Conservation (phyloP, 768 basidiomycete genomes). For the Saitozyma sp. region DNA sequence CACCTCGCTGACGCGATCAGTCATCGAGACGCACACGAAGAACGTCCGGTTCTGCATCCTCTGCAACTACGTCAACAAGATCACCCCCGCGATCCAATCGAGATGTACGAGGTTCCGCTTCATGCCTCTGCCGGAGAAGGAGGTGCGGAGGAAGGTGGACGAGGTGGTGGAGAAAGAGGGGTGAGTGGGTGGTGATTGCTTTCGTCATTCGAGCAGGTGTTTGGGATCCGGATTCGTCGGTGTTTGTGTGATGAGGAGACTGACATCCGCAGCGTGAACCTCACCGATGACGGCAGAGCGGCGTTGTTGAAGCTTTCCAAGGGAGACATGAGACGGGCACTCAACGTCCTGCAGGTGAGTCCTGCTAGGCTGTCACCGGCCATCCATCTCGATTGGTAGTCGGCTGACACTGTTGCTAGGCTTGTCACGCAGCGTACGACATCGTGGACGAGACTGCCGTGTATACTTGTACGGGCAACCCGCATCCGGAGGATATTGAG, state of each 20-base stretch:
- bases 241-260: not conserved
- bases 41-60: constrained; percentile 99
- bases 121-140: constrained; percentile 78
- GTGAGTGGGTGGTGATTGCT: constrained; percentile 56
- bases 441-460: constrained; percentile 82
- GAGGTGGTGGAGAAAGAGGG: constrained; percentile 78
- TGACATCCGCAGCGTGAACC: constrained; percentile 65
- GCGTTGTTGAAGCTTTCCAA: constrained; percentile 88
- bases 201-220: not conserved
- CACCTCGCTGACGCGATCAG: constrained; percentile 45
- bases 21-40: constrained; percentile 97
- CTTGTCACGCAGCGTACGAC: constrained; percentile 96
- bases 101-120: constrained; percentile 97
- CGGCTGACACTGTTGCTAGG: constrained; percentile 51
- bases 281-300: constrained; percentile 80
- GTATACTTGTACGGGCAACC: constrained; percentile 95
- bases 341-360: constrained; percentile 81
- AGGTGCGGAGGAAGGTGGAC: constrained; percentile 80
- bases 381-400: not conserved
- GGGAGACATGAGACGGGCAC: constrained; percentile 95
- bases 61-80: constrained; percentile 99
- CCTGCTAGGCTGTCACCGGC: not conserved
- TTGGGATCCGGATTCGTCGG: not conserved
- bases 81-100: constrained; percentile 95
- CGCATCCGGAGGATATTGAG: constrained; percentile 92